A percentile compares a stretch with the other conserved stretches of the same genome.
Conservation (phyloP, 768 basidiomycete genomes). For the Antrodiella citrinella region DNA sequence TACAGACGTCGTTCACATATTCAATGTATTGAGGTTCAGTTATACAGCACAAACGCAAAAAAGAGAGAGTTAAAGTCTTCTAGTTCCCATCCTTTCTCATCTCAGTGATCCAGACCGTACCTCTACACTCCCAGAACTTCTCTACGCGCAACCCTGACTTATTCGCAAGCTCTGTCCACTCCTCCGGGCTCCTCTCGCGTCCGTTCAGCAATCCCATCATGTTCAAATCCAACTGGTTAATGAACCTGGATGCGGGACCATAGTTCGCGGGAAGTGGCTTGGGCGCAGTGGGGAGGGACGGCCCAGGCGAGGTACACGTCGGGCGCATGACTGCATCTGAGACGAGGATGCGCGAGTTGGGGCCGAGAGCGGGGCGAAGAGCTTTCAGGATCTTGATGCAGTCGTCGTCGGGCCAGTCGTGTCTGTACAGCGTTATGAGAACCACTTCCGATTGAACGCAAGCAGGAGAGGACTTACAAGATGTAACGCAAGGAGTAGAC, state of each 20-base stretch:
- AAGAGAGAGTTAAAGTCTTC: too few relatives aligned
- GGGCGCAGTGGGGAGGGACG: not conserved
- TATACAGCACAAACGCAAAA: too few relatives aligned
- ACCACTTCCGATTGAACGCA: not conserved
- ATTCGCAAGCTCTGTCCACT: constrained; percentile 3
- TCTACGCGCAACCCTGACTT: constrained; percentile 5
- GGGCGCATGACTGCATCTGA: constrained; percentile 5
- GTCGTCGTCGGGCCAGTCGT: constrained; percentile 10
- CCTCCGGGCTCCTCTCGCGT: constrained; percentile 8
- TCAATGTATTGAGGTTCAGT: too few relatives aligned
- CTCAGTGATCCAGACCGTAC: constrained; percentile 8
- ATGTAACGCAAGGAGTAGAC: constrained; percentile 9
- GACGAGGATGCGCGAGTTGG: constrained; percentile 7
- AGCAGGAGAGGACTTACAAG: not conserved
- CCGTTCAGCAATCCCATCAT: constrained; percentile 11
- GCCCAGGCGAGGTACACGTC: not conserved
- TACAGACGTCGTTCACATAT: too few relatives aligned
- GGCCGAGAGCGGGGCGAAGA: constrained; percentile 3
- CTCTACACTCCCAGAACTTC: constrained; percentile 10
- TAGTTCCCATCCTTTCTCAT: too few relatives aligned
- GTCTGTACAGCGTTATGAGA: not conserved
- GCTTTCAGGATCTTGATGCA: constrained; percentile 4
- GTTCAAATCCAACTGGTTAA: constrained; percentile 8
- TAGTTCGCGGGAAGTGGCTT: constrained; percentile 11
- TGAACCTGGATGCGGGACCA: constrained; percentile 1